Evolutionary conservation across 805 yeast species (phyloP), one percentile per base, ranked within the genome.

Genomic region (Cyberlindnera petersonii): DNA sequence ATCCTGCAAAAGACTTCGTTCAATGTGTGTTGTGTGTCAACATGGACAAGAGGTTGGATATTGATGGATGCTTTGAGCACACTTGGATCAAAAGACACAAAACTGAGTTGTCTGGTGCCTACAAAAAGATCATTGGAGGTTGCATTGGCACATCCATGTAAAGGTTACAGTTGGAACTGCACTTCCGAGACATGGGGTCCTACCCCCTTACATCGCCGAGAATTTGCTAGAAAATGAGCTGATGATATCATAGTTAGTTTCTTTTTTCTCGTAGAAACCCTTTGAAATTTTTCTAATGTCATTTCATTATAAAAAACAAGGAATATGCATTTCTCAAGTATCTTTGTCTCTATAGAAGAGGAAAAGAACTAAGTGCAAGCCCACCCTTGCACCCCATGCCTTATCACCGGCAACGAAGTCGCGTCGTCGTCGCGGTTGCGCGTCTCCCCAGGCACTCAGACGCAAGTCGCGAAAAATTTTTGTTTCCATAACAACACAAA

Each of bases 41-140:
- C 43, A 65, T 67, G 2, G 40, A 32, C 0, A 47, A 60, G 23
- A 53, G 84, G 24, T 52, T 59, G 31, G 59, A 59, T 33, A 63
- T 69, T 21, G 42, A 48, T 1, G 64, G 62, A 6, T 68, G 77
- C 35, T 59, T 73, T n/a, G 31, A 51, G 4, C 74, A 68, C 45
- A 46, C 49, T 0, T 79, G 85, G 86, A 63, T 79, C 13, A 48
- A 53, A 24, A 59, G 60, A 30, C 74, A 73, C 45, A 27, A 28
- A 9, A 39, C 35, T 5, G 66, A 66, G 43, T 53, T 74, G 29
- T 50, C 53, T 15, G 55, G 49, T 27, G 56, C 69, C 9, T 74
- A 72, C 46, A 36, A 52, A 1, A 61, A 60, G 40, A 61, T 52
- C 36, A 20, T 47, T n/a, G 14, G 19, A 15, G 35, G 26, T 4